Base-by-base conservation (phyloP, 2,329 filamentous ascomycete species). In the Rugonectria rugulosa region DNA sequence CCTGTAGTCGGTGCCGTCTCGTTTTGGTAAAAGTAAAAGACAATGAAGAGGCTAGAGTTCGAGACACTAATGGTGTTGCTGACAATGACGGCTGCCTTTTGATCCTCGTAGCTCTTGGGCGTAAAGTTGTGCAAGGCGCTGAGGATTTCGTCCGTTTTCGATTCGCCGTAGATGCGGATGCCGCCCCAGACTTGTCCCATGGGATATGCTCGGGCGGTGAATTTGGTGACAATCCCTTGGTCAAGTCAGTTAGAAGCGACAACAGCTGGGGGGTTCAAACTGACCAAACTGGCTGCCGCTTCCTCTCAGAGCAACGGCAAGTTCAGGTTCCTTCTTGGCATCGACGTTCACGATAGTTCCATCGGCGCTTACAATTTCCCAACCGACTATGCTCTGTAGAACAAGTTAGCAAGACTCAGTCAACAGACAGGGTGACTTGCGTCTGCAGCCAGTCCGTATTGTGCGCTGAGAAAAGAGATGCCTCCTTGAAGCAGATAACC, bases 111-210 rank as follows among this genome's bases (percentile, higher is more conserved):
- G 12, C 66, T 67, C 3, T 58, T 56, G 5, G 64, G 61, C 1
- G 68, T 57, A 36, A 73, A 74, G 14, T 70, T 58, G 55, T 75
- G 72, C 14, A 75, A 58, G 6, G 69, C 70, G 23, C 61, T 62
- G 53, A 68, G 70, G n/a, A 76, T 59, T 26, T 66, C 62, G 9
- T 68, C 61, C 1, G 64, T 62, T 21, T 73, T 57, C 8, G 38
- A 56, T 4, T 40, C 53, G 21, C 60, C 64, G 57, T 75, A 77
- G n/a, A 70, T 45, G 3, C 73, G 68, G 5, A 62, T 62, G 3
- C 75, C 75, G 12, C 75, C 75, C 72, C 73, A 77, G 17, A 76
- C 68, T 42, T 73, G 51, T 20, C 64, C 71, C 24, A 73, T 70
- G 11, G 70, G 66, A 53, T 68, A 52, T 2, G 70, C 64, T 49